Base-by-base conservation (phyloP, 768 basidiomycete genomes). In the Lactarius sp. region DNA sequence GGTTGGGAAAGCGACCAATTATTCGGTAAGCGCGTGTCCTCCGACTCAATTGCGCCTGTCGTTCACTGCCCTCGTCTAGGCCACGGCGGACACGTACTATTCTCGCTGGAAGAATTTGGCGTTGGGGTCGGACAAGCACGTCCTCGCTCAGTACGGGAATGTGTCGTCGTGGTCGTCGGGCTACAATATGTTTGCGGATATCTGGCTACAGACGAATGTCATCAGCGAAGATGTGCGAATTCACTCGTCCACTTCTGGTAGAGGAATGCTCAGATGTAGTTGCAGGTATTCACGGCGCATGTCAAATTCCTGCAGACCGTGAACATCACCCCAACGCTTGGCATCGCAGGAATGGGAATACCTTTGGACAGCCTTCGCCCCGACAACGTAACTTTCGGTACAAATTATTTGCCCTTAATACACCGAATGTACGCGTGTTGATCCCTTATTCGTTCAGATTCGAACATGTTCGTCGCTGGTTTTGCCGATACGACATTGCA, bases 141-240 rank as follows among this genome's bases (percentile, higher is more conserved):
- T 67, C 20, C 63, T 66, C 5, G 41, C 36, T 37, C 51, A 56
- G 18, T 67, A 66, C 34, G 47, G 42, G 9, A 31, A 59, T 18
- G 33, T 59, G 27, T 56, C 56, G 13, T 65, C 64, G 7, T 67
- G 66, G 66, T 56, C 64, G 16, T 36, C 66, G 20, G 66, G 60
- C 12, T 52, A 67, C 53, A 66, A 66, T 34, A 55, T 67, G 44
- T 67, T 67, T 44, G 64, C 47, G 8, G 66, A 67, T 59, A 3
- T 20, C 18, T 67, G 66, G 66, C 27, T 67, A 10, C 31, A 50
- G 53, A 67, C 64, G 1, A 51, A 39, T 34, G 44, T 67, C 41
- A 56, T 66, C 20, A 49, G 65, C 14, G 6, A 22, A 3, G 47
- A 50, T 22, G 66, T 67, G 37, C 51, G 66, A 60, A 12, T 33